These are phyloP conservation scores for Trichoderma harzianum DNA, from an alignment of 2,329 filamentous ascomycete species.

Conservation along the genomic window DNA sequence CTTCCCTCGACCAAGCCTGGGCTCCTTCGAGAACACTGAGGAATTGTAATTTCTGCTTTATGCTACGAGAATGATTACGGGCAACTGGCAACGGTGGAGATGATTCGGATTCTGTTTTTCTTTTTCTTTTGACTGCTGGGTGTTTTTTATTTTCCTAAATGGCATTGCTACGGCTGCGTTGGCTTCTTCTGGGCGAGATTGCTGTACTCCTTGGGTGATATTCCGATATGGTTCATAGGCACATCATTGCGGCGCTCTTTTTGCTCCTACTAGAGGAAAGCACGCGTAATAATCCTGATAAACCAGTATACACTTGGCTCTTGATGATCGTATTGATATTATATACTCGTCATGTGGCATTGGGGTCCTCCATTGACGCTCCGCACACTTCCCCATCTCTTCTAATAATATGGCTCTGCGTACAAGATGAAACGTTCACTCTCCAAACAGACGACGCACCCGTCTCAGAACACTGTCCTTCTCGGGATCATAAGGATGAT, in stretches of 20 bases:
- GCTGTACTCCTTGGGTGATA: not conserved
- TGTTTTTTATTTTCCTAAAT: not conserved
- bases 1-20: constrained; percentile 48
- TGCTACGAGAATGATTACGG: not conserved
- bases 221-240: constrained; percentile 1
- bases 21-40: constrained; percentile 29
- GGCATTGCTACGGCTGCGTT: constrained; percentile 9
- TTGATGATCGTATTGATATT: not conserved
- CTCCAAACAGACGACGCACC: constrained; percentile 65
- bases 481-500: constrained; percentile 97
- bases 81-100: not conserved
- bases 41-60: constrained; percentile 38
- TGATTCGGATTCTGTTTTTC: not conserved
- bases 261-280: not conserved
- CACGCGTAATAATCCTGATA: not conserved
- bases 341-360: not conserved
- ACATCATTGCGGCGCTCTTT: not conserved
- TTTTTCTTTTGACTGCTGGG: not conserved
- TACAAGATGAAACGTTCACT: constrained; percentile 45
- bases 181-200: constrained; percentile 5
- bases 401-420: not conserved
- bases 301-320: not conserved
- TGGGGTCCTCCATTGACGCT: not conserved
- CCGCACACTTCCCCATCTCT: not conserved
- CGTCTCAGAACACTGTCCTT: constrained; percentile 96